phyloP scores from a whole-genome alignment of 169 alveolate species.

The Plasmodium billcollinsi region DNA sequence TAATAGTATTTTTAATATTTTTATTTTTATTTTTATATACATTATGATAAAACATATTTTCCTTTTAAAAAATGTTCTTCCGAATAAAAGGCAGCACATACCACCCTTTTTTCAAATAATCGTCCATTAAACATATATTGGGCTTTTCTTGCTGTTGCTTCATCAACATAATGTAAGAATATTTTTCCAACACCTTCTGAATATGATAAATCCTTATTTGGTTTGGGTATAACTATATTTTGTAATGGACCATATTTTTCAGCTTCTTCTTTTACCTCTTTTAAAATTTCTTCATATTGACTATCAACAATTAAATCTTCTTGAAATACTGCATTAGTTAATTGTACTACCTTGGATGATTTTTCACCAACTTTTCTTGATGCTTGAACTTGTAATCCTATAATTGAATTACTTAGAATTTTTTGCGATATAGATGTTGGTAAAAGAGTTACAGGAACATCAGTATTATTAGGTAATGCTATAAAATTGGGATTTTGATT shows the following conservation, averaged over 20 bases:
- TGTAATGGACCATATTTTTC: constrained; percentile 90
- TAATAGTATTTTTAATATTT: not conserved
- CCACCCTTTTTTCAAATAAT: constrained; percentile 90
- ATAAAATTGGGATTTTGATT: constrained; percentile 43
- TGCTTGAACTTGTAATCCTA: constrained; percentile 89
- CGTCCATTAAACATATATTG: constrained; percentile 91
- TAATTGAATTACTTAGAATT: constrained; percentile 87
- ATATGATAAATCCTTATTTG: constrained; percentile 86
- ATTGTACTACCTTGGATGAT: constrained; percentile 91
- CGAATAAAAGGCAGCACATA: constrained; percentile 93
- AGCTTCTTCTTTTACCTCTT: constrained; percentile 89
- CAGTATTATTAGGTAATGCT: constrained; percentile 78
- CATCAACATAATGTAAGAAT: constrained; percentile 86
- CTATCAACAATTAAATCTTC: constrained; percentile 89
- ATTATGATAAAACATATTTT: constrained; percentile 87
- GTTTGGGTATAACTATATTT: constrained; percentile 89
- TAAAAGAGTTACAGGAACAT: constrained; percentile 86
- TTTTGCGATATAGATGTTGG: constrained; percentile 90
- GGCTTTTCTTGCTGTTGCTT: constrained; percentile 90
- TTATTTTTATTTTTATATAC: not conserved
- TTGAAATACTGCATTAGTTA: constrained; percentile 89
- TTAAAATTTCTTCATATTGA: constrained; percentile 85
- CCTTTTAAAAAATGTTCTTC: constrained; percentile 85
- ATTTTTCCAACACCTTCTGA: constrained; percentile 89
- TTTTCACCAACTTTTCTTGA: constrained; percentile 88